Evolutionary conservation across 1,284 basidiomycete genomes (phyloP).

Genomic region (Amylostereum areolatum): DNA sequence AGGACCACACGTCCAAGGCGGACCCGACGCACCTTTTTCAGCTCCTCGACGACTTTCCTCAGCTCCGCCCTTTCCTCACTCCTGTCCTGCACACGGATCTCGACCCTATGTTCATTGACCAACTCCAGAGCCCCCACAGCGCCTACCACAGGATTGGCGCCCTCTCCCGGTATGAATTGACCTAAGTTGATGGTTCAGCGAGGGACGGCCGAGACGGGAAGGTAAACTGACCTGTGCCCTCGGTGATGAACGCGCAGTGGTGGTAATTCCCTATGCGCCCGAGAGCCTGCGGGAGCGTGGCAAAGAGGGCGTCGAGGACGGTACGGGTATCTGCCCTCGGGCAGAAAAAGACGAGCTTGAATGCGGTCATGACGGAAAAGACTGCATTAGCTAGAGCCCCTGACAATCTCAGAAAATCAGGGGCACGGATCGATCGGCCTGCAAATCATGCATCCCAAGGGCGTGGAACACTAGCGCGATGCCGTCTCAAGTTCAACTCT

Average conservation of each 20-base stretch:
- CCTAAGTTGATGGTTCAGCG: conserved; percentile 23
- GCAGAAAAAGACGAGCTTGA: conserved; percentile 38
- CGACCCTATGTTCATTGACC: conserved; percentile 50
- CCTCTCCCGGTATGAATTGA: conserved; percentile 38
- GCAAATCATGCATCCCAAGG: too few relatives aligned
- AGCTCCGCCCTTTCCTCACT: conserved; percentile 29
- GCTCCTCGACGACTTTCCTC: conserved; percentile 32
- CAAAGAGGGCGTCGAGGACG: conserved; percentile 39
- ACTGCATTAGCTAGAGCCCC: background rate
- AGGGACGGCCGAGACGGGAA: background rate
- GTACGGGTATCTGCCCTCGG: conserved; percentile 32
- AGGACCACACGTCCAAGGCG: background rate
- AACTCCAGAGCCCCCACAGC: conserved; percentile 33
- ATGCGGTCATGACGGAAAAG: background rate
- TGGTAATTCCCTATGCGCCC: conserved; percentile 48
- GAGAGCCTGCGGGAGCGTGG: conserved; percentile 33
- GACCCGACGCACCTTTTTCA: conserved; percentile 36
- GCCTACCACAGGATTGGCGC: conserved; percentile 41
- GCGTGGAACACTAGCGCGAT: too few relatives aligned
- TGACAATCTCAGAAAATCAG: background rate
- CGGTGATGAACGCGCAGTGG: conserved; percentile 45
- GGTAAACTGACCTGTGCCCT: conserved; percentile 38
- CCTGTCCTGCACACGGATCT: conserved; percentile 41
- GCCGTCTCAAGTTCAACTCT: too few relatives aligned
- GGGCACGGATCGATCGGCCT: too few relatives aligned